These are phyloP conservation scores for Lecanosticta acicola DNA, from an alignment of 2,329 filamentous ascomycete genomes.

Conservation along the genomic window DNA sequence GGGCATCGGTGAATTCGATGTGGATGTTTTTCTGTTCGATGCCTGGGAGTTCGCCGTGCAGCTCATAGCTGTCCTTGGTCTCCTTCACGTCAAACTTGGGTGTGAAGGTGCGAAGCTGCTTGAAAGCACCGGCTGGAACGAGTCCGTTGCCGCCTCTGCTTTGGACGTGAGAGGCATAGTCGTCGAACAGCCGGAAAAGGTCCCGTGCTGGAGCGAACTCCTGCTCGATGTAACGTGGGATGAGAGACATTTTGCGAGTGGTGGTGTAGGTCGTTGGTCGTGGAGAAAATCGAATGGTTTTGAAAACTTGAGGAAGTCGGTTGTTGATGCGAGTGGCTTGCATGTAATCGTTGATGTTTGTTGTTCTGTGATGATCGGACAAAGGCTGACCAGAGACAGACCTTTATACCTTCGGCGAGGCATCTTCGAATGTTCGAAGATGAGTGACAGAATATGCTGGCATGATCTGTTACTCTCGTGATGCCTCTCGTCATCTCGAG, in stretches of 20 bases:
- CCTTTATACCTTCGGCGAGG: constrained; percentile 17
- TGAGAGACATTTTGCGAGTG: constrained; percentile 34
- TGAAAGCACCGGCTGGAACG: constrained; percentile 10
- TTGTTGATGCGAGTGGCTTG: constrained; percentile 24
- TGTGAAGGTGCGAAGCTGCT: constrained; percentile 53
- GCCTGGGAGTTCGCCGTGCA: constrained; percentile 74
- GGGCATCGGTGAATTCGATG: constrained; percentile 72
- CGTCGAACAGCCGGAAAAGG: constrained; percentile 46
- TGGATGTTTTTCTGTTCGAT: constrained; percentile 66
- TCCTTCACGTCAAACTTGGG: constrained; percentile 77
- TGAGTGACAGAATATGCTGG: constrained; percentile 12
- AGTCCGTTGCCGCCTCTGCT: constrained; percentile 18
- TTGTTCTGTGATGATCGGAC: constrained; percentile 22
- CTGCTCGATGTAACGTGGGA: constrained; percentile 33
- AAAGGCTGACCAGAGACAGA: constrained; percentile 1
- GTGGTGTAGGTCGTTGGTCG: constrained; percentile 22
- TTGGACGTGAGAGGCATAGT: constrained; percentile 36
- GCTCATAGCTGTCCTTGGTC: constrained; percentile 61
- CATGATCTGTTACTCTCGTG: constrained; percentile 10
- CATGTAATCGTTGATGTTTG: constrained; percentile 22
- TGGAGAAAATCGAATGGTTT: constrained; percentile 10
- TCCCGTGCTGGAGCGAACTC: constrained; percentile 32
- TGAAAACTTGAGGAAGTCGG: constrained; percentile 25
- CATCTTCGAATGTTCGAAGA: constrained; percentile 12
- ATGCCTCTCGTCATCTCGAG: constrained; percentile 10